Percentiles rank a stretch among this genome's conserved stretches.
phyloP scores from a whole-genome alignment of 345 rosid species.

The Chamaenerion angustifolium region DNA sequence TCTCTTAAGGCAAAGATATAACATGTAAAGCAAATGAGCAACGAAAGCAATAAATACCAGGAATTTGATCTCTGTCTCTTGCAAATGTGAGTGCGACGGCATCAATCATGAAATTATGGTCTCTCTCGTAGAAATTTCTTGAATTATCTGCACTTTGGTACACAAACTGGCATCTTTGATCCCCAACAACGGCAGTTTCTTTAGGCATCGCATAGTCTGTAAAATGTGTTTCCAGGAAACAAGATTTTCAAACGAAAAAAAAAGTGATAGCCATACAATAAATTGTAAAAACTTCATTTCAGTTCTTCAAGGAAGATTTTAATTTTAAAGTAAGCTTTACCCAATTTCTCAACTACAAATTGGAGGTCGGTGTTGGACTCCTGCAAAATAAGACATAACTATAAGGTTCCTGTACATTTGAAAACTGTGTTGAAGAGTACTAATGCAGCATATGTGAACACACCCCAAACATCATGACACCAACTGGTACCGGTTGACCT shows the following conservation, averaged over 20 bases:
- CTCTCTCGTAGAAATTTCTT: constrained; percentile 9
- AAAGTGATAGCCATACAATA: too few species aligned
- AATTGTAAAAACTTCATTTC: too few species aligned
- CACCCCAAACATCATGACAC: constrained; percentile 68
- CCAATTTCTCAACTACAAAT: constrained; percentile 41
- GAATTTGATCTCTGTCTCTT: constrained; percentile 42
- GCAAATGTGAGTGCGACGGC: constrained; percentile 62
- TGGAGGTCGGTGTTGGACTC: constrained; percentile 24
- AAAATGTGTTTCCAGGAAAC: constrained; percentile 1
- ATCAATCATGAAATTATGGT: constrained; percentile 3
- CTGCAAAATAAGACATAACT: constrained; percentile 23
- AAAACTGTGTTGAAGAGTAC: constrained; percentile 1
- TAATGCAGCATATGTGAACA: constrained; percentile 10
- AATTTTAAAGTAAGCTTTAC: constrained; percentile 21
- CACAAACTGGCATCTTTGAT: constrained; percentile 30
- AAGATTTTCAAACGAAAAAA: too few species aligned
- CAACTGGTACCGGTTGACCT: constrained; percentile 40
- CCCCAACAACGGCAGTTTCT: constrained; percentile 65
- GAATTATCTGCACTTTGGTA: constrained; percentile 23
- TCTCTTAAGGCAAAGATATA: too few species aligned
- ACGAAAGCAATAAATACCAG: constrained; percentile 22
- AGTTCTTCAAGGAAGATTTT: too few species aligned
- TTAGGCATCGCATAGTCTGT: constrained; percentile 57
- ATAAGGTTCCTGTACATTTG: constrained; percentile 4
- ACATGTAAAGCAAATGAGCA: not conserved